Evolutionary conservation across 2,329 filamentous ascomycete species (phyloP).

Genomic region (Colletotrichum eleusines): DNA sequence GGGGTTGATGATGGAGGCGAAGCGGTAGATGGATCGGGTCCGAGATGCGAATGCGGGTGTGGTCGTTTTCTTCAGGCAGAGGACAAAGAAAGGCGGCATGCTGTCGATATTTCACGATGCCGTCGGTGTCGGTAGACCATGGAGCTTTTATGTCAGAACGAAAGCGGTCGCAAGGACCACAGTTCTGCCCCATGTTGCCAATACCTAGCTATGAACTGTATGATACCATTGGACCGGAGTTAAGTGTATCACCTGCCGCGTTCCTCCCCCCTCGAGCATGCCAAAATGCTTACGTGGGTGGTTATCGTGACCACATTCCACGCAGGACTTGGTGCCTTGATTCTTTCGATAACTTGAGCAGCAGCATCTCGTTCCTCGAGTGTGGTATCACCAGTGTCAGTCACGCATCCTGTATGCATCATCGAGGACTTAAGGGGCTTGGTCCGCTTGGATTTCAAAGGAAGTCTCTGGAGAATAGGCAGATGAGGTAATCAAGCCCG

Average conservation of each 20-base stretch:
- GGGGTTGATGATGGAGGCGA: neutral
- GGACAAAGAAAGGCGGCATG: neutral
- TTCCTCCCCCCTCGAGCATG: no score
- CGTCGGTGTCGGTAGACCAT: no score
- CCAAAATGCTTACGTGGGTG: no score
- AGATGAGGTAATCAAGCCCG: conserved; percentile 4
- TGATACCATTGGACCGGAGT: neutral
- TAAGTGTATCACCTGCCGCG: neutral
- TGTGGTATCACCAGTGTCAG: neutral
- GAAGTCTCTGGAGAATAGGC: neutral
- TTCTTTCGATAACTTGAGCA: neutral
- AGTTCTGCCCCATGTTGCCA: neutral
- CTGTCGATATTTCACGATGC: neutral
- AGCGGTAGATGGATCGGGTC: neutral
- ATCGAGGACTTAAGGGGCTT: neutral
- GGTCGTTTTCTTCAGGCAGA: neutral
- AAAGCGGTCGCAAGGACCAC: conserved; percentile 9
- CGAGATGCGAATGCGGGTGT: neutral
- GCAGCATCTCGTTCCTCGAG: neutral
- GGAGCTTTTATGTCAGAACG: neutral
- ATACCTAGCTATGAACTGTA: neutral
- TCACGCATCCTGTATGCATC: neutral
- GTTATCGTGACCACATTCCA: no score
- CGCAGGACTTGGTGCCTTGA: neutral
- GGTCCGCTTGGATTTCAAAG: neutral